These are phyloP conservation scores for Phytophthora quininea DNA, from an alignment of 352 stramenopile genomes.

Conservation along the genomic window DNA sequence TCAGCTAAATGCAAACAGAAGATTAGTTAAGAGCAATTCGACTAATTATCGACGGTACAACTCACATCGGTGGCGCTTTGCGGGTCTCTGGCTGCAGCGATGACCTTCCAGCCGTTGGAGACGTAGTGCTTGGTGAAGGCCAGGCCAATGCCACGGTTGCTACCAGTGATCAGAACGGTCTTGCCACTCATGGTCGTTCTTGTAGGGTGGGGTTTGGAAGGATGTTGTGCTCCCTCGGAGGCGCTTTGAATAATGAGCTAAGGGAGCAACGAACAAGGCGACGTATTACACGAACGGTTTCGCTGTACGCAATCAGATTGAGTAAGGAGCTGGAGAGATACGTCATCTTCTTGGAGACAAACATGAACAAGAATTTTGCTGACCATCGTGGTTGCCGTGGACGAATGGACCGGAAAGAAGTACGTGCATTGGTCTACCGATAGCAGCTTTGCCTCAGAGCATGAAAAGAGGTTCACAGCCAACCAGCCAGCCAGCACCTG, in stretches of 20 bases:
- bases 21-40: not conserved
- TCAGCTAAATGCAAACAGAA: constrained; percentile 11
- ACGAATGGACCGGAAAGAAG: too few species aligned
- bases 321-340: too few species aligned
- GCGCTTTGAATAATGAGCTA: constrained; percentile 13
- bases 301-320: too few species aligned
- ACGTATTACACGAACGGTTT: too few species aligned
- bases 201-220: not conserved
- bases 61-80: constrained; percentile 20
- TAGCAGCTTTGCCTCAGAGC: too few species aligned
- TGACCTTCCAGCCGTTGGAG: constrained; percentile 42
- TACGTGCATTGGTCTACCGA: too few species aligned
- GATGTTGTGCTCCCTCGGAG: constrained; percentile 1
- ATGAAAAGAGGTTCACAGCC: too few species aligned
- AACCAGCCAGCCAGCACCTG: too few species aligned
- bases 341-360: too few species aligned
- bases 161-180: constrained; percentile 47
- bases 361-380: too few species aligned
- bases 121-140: constrained; percentile 40
- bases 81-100: constrained; percentile 26
- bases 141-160: constrained; percentile 44
- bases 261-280: not conserved
- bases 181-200: constrained; percentile 17
- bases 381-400: too few species aligned
- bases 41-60: not conserved